These are phyloP conservation scores for Cyberlindnera maritima DNA, from an alignment of 805 yeast species.

Conservation along the genomic window DNA sequence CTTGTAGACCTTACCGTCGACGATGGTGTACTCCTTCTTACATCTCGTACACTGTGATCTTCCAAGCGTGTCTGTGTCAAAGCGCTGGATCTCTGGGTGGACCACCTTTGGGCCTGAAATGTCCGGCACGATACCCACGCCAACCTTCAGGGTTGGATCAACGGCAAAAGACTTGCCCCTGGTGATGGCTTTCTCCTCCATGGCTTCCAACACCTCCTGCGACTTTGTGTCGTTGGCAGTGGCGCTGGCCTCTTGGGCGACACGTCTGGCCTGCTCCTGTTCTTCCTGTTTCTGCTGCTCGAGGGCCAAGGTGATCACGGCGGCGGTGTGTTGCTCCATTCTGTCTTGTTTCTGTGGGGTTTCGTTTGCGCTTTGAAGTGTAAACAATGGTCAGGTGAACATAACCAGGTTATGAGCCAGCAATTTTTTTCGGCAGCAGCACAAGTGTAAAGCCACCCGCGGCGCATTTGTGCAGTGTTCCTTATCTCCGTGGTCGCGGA, in stretches of 20 bases:
- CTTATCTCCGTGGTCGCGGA: not conserved
- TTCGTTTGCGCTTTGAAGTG: not conserved
- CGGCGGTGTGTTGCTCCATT: constrained; percentile 14
- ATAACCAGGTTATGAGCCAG: constrained; percentile 18
- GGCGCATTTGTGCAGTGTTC: not conserved
- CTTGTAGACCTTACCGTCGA: constrained; percentile 41
- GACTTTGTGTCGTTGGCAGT: not conserved
- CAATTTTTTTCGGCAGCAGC: not conserved
- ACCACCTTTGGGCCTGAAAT: constrained; percentile 22
- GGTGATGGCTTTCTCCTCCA: constrained; percentile 54
- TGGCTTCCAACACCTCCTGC: not conserved
- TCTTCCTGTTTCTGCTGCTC: constrained; percentile 40
- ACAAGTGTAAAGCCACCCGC: not conserved
- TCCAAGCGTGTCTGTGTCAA: constrained; percentile 4
- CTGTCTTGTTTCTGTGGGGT: not conserved
- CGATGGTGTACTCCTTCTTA: constrained; percentile 54
- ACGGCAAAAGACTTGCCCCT: constrained; percentile 17
- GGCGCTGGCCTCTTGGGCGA: constrained; percentile 52
- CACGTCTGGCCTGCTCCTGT: constrained; percentile 10
- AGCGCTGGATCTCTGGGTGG: not conserved
- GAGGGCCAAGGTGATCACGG: constrained; percentile 25
- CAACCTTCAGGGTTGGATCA: constrained; percentile 25
- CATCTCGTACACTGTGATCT: constrained; percentile 48
- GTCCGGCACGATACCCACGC: constrained; percentile 24
- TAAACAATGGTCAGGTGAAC: constrained; percentile 3